phyloP scores from a whole-genome alignment of 2,329 filamentous ascomycete genomes.

The Colletotrichum zoysiae region DNA sequence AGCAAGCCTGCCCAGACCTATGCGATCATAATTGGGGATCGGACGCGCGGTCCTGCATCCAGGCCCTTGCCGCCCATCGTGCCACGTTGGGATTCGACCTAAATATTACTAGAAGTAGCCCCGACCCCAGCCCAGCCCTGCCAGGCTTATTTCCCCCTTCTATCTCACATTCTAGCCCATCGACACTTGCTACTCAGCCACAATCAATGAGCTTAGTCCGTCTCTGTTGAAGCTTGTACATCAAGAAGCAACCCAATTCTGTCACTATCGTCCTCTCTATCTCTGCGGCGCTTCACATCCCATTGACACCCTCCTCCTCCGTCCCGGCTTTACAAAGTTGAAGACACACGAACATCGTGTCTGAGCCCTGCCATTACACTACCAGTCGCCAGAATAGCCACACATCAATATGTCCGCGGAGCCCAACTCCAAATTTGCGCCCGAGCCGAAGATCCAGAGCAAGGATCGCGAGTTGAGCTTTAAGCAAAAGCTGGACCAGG shows the following conservation, averaged over 20 bases:
- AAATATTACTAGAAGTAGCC: constrained; percentile 29
- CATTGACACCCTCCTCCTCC: not conserved
- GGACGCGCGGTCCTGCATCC: constrained; percentile 41
- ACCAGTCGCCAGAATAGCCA: constrained; percentile 2
- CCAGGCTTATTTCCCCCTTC: constrained; percentile 22
- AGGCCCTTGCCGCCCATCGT: not conserved
- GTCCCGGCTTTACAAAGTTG: constrained; percentile 19
- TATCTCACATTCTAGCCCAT: constrained; percentile 16
- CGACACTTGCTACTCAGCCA: constrained; percentile 29
- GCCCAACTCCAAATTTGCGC: constrained; percentile 33
- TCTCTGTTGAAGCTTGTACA: not conserved
- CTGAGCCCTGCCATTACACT: not conserved
- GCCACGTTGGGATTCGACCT: constrained; percentile 3
- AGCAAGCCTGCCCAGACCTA: constrained; percentile 36
- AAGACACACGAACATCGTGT: constrained; percentile 8
- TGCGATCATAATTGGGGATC: constrained; percentile 31
- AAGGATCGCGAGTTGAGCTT: constrained; percentile 48
- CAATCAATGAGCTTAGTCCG: constrained; percentile 24
- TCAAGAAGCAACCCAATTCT: not conserved
- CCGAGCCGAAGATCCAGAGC: constrained; percentile 33
- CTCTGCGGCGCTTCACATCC: not conserved
- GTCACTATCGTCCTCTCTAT: constrained; percentile 23
- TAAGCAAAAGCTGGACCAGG: constrained; percentile 60
- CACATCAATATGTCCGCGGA: constrained; percentile 29
- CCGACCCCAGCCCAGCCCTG: constrained; percentile 28